Conservation (phyloP, 495 filamentous ascomycete species). For the Hapsidospora chrysogenum region DNA sequence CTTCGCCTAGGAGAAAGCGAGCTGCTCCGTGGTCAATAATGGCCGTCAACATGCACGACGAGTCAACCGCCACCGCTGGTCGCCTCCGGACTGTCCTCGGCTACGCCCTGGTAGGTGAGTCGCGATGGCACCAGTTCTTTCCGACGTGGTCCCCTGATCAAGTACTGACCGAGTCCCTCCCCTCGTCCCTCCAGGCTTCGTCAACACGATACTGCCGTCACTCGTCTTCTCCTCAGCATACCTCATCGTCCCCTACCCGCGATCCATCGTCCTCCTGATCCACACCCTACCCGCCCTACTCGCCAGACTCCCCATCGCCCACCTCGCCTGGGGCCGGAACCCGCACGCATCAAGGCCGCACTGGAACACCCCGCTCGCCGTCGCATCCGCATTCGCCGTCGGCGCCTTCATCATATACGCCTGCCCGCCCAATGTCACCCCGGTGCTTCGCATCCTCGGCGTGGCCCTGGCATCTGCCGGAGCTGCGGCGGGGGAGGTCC, state of each 20-base stretch:
- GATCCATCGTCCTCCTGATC: not conserved
- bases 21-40: no score
- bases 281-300: not conserved
- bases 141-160: no score
- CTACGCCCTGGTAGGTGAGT: no score
- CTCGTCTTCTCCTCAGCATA: not conserved
- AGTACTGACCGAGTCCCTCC: no score
- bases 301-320: not conserved
- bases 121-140: no score
- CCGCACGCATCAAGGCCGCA: not conserved
- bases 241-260: conserved; percentile 1
- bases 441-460: not conserved
- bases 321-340: not conserved
- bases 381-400: not conserved
- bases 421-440: not conserved
- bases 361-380: not conserved
- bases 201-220: not conserved
- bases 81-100: no score
- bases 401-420: not conserved
- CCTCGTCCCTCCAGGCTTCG: not conserved
- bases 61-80: no score
- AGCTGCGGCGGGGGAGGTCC: not conserved
- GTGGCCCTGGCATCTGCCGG: not conserved
- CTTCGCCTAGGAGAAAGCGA: no score
- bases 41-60: no score